Evolutionary conservation across 805 yeast genomes (phyloP).

Genomic region (Clavispora asparagi): DNA sequence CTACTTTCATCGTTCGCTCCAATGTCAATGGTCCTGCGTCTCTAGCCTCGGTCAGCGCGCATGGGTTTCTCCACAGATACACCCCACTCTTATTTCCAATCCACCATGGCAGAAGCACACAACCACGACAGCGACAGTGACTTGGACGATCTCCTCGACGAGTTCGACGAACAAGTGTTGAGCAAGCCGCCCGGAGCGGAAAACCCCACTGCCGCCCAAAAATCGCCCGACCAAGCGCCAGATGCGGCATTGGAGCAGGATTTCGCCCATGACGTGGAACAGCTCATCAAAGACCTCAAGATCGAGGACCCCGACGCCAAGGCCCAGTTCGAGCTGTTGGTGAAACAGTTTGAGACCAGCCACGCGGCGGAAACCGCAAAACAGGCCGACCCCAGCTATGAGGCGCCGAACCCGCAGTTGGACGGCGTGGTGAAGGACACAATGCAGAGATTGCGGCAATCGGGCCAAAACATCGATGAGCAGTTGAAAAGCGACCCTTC

Average conservation of each 20-base stretch:
- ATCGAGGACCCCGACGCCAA: constrained; percentile 50
- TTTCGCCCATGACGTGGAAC: constrained; percentile 30
- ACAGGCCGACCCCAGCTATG: constrained; percentile 23
- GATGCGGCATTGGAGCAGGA: constrained; percentile 28
- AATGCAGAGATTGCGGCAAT: constrained; percentile 69
- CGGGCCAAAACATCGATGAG: constrained; percentile 67
- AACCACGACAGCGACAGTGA: constrained; percentile 49
- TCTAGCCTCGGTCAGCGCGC: background rate
- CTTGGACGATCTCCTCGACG: constrained; percentile 80
- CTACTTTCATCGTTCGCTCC: too few relatives aligned
- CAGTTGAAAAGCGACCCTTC: constrained; percentile 43
- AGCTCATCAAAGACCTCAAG: constrained; percentile 43
- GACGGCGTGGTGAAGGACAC: constrained; percentile 77
- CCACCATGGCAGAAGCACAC: background rate
- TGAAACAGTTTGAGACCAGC: constrained; percentile 35
- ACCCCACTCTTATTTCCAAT: background rate
- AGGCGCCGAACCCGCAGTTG: constrained; percentile 33
- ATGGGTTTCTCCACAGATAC: background rate
- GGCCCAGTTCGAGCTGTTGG: constrained; percentile 45
- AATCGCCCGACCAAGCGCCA: constrained; percentile 1
- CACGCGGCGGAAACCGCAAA: constrained; percentile 28
- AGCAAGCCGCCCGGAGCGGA: constrained; percentile 55
- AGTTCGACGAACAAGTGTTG: constrained; percentile 68
- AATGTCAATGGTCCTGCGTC: background rate
- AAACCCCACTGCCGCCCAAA: constrained; percentile 9